A percentile compares a stretch with the other conserved stretches of the same genome.
phyloP scores from a whole-genome alignment of 2,329 filamentous ascomycete species.

The Fusarium acutatum region DNA sequence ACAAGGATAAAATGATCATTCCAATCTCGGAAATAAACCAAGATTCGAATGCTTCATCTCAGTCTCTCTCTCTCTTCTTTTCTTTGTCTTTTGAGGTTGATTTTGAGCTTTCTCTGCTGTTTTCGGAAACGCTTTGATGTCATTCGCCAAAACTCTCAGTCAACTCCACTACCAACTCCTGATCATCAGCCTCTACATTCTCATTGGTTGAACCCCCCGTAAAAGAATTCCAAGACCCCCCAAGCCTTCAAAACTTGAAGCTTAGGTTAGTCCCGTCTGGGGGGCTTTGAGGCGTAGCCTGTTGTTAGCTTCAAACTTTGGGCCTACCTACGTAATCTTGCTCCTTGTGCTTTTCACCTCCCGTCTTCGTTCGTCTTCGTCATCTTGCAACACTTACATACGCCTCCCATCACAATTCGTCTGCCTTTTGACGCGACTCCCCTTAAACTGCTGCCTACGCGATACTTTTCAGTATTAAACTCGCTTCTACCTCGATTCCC shows the following conservation, averaged over 20 bases:
- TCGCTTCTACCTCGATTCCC: slow-evolving; percentile 13
- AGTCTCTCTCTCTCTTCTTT: slow-evolving; percentile 5
- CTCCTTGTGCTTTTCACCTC: slow-evolving; percentile 35
- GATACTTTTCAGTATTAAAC: slow-evolving; percentile 13
- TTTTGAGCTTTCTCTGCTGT: slow-evolving; percentile 24
- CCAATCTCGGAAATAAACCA: slow-evolving; percentile 3
- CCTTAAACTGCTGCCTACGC: slow-evolving; percentile 38
- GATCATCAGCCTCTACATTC: neutral
- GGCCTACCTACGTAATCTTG: slow-evolving; percentile 34
- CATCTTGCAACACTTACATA: neutral
- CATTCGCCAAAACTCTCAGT: slow-evolving; percentile 18
- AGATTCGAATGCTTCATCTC: slow-evolving; percentile 24
- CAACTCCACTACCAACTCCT: slow-evolving; percentile 8
- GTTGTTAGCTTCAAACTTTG: slow-evolving; percentile 5
- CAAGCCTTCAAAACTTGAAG: neutral
- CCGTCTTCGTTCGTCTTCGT: slow-evolving; percentile 25
- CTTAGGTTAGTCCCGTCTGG: slow-evolving; percentile 18
- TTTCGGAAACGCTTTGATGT: slow-evolving; percentile 20
- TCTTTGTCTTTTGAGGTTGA: slow-evolving; percentile 15
- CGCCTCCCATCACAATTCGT: slow-evolving; percentile 20
- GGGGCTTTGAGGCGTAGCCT: neutral
- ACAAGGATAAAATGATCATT: slow-evolving; percentile 39
- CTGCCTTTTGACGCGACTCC: slow-evolving; percentile 30
- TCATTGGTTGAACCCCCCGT: slow-evolving; percentile 5
- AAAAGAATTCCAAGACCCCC: neutral